phyloP scores from a whole-genome alignment of 768 basidiomycete species.

The Amanita rimosa region DNA sequence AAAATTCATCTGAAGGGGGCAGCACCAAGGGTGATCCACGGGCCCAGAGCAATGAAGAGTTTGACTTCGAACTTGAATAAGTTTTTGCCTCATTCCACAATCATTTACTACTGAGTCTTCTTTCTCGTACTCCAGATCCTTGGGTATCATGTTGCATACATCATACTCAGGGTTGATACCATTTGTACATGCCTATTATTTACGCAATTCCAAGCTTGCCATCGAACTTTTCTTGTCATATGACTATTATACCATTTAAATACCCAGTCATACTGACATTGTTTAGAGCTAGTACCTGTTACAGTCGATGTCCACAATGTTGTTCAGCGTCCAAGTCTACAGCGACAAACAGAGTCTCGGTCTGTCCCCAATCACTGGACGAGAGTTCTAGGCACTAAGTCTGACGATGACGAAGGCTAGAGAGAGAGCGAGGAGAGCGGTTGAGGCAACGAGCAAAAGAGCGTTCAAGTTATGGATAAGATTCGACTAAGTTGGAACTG shows the following conservation, averaged over 20 bases:
- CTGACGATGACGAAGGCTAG: no score
- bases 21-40: neutral
- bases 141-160: neutral
- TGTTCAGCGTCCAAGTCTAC: no score
- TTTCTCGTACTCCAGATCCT: neutral
- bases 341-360: no score
- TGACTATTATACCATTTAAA: constrained; percentile 1
- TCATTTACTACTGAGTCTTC: neutral
- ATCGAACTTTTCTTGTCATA: neutral
- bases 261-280: neutral
- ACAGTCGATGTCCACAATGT: no score
- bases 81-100: neutral
- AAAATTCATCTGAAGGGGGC: neutral
- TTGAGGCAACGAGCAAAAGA: no score
- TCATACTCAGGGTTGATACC: neutral
- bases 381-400: no score
- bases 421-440: no score
- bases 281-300: constrained; percentile 1
- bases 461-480: no score
- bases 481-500: no score
- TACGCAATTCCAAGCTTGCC: neutral
- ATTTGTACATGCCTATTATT: neutral
- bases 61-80: constrained; percentile 1
- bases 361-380: no score
- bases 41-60: neutral